Conservation (phyloP, 1,139 yeast genomes). For the Yamadazyma triangularis region DNA sequence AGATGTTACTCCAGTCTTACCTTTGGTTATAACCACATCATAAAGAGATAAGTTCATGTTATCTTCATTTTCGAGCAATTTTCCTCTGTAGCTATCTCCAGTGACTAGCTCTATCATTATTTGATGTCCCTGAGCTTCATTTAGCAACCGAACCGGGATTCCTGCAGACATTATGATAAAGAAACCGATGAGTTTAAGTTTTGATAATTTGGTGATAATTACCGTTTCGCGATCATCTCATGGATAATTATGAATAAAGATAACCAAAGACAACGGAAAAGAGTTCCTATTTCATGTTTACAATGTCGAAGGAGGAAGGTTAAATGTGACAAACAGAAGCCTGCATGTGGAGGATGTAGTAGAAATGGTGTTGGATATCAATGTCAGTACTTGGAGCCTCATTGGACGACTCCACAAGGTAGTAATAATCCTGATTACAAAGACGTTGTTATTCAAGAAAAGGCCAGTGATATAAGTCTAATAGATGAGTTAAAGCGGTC, state of each 20-base stretch:
- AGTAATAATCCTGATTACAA: too few relatives aligned
- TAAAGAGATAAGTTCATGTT: slow-evolving; percentile 88
- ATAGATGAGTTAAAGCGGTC: slow-evolving; percentile 19
- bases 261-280: slow-evolving; percentile 20
- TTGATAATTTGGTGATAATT: too few relatives aligned
- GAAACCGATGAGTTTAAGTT: too few relatives aligned
- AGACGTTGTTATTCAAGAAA: slow-evolving; percentile 12
- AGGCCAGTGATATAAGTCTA: too few relatives aligned
- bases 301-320: slow-evolving; percentile 43
- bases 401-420: slow-evolving; percentile 29
- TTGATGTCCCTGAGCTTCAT: slow-evolving; percentile 87
- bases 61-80: slow-evolving; percentile 78
- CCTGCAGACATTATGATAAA: slow-evolving; percentile 57
- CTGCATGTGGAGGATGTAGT: slow-evolving; percentile 42
- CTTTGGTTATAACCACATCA: slow-evolving; percentile 76
- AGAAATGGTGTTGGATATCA: slow-evolving; percentile 40
- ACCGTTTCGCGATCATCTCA: too few relatives aligned
- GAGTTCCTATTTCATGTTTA: slow-evolving; percentile 41
- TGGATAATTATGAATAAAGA: background rate
- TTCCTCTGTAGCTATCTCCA: slow-evolving; percentile 87
- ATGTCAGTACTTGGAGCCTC: slow-evolving; percentile 41
- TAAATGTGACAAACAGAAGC: slow-evolving; percentile 41
- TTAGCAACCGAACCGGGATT: slow-evolving; percentile 80
- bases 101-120: slow-evolving; percentile 79
- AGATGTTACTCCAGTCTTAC: slow-evolving; percentile 62